phyloP scores from a whole-genome alignment of 2,329 filamentous ascomycete genomes.

The Fonsecaea erecta region DNA sequence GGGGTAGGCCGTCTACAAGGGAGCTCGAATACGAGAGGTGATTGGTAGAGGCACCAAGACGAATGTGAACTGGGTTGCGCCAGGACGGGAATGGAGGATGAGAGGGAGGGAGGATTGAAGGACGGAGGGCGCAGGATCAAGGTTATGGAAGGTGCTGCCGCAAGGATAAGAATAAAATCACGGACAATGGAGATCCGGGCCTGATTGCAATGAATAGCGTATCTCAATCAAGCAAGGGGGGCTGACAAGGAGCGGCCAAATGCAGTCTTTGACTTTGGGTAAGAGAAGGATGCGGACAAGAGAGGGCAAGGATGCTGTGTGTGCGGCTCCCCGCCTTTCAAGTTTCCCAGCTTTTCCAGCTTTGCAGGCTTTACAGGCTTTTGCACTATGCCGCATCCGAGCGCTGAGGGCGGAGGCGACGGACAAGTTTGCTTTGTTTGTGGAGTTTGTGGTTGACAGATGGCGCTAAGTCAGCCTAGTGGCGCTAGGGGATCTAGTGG shows the following conservation, averaged over 20 bases:
- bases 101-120: too few relatives aligned
- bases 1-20: background rate
- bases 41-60: background rate
- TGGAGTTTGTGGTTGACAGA: slow-evolving; percentile 1
- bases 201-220: background rate
- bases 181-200: background rate
- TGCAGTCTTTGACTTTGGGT: background rate
- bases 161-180: background rate
- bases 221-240: background rate
- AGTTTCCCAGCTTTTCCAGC: background rate
- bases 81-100: background rate
- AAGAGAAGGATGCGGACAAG: background rate
- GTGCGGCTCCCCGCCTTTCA: background rate
- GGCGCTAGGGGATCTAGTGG: background rate
- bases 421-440: background rate
- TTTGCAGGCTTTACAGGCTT: background rate
- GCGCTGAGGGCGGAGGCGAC: background rate
- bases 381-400: background rate
- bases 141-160: background rate
- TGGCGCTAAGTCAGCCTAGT: background rate
- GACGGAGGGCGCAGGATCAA: background rate
- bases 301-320: background rate
- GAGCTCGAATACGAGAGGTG: background rate
- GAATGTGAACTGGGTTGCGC: background rate
- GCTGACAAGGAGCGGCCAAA: background rate